Conservation (phyloP, 2,329 filamentous ascomycete genomes). For the Fusarium sp. region DNA sequence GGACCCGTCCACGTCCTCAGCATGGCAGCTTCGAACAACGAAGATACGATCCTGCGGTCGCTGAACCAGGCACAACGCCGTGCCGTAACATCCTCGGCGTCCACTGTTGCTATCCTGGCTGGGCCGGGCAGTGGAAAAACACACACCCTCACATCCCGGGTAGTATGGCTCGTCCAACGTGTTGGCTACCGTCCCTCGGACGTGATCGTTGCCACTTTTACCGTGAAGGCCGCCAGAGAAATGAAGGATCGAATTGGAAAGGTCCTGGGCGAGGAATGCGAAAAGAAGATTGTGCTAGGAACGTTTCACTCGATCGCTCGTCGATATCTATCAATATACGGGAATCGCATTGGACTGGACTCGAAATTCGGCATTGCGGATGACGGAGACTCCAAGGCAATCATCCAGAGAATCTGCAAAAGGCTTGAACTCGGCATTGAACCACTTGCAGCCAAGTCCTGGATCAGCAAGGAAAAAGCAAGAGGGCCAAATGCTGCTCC, state of each 20-base stretch:
- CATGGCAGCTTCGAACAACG: constrained; percentile 43
- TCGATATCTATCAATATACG: constrained; percentile 86
- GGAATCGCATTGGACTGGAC: constrained; percentile 82
- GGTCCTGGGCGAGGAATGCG: constrained; percentile 81
- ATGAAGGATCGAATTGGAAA: constrained; percentile 91
- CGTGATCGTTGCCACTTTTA: constrained; percentile 96
- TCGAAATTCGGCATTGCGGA: constrained; percentile 94
- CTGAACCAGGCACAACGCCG: constrained; percentile 68
- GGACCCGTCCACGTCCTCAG: constrained; percentile 36
- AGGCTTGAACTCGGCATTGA: constrained; percentile 77
- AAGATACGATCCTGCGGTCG: constrained; percentile 57
- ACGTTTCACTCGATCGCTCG: constrained; percentile 96
- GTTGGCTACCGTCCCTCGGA: constrained; percentile 82
- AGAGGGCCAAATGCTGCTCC: constrained; percentile 63
- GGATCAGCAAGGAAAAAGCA: constrained; percentile 79
- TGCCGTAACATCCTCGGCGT: constrained; percentile 64
- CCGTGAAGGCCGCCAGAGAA: constrained; percentile 91
- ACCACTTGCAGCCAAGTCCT: constrained; percentile 74
- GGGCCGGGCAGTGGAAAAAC: constrained; percentile 87
- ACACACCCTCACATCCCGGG: constrained; percentile 91
- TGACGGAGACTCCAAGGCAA: constrained; percentile 80
- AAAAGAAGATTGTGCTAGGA: constrained; percentile 83
- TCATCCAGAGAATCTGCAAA: constrained; percentile 86
- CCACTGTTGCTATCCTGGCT: constrained; percentile 74
- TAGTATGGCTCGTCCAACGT: constrained; percentile 86